Conservation (phyloP, 768 basidiomycete genomes). For the Russula brevipes region DNA sequence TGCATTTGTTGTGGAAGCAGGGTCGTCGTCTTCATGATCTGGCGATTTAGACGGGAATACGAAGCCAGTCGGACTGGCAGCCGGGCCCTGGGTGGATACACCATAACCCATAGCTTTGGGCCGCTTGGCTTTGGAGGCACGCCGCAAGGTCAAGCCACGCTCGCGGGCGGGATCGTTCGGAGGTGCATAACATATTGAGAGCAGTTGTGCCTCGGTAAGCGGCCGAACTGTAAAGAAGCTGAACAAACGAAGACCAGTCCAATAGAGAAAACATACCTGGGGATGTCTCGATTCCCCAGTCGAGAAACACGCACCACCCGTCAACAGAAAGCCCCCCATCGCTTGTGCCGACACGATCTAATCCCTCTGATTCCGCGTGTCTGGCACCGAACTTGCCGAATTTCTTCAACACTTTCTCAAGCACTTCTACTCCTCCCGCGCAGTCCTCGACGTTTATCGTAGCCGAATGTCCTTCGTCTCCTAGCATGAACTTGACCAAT, state of each 20-base stretch:
- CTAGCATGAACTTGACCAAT: conserved; percentile 82
- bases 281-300: conserved; percentile 48
- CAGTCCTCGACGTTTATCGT: conserved; percentile 81
- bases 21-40: conserved; percentile 39
- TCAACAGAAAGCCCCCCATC: conserved; percentile 78
- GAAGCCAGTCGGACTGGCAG: conserved; percentile 37
- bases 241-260: conserved; percentile 3
- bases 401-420: conserved; percentile 87
- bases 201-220: conserved; percentile 73
- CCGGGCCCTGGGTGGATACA: conserved; percentile 25
- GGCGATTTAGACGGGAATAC: conserved; percentile 24
- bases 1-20: conserved; percentile 4
- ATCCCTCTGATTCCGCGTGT: conserved; percentile 39
- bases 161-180: conserved; percentile 76
- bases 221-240: conserved; percentile 50
- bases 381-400: conserved; percentile 61
- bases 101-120: conserved; percentile 42
- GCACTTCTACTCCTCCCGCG: conserved; percentile 74
- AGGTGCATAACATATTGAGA: conserved; percentile 78
- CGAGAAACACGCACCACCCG: conserved; percentile 84
- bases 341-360: conserved; percentile 57
- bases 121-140: conserved; percentile 40
- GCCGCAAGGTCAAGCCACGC: conserved; percentile 70
- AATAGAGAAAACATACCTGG: conserved; percentile 40
- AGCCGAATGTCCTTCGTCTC: conserved; percentile 69